Percentiles rank a stretch among this genome's conserved stretches.
Conservation (phyloP, 108 stramenopile genomes). For the Skeletonema marinoi region DNA sequence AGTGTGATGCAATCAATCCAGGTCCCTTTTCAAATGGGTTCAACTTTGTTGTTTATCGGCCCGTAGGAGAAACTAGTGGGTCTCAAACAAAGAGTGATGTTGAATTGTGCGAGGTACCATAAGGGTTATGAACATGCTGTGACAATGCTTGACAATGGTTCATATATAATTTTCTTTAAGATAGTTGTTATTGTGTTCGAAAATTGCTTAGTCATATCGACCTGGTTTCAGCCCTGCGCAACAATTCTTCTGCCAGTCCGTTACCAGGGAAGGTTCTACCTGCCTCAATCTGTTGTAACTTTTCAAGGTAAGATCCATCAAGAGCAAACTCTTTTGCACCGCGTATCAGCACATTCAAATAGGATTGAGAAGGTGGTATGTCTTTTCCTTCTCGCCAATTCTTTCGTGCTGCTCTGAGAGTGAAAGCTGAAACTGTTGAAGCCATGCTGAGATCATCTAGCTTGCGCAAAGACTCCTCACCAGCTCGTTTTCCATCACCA, state of each 20-base stretch:
- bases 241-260: conserved; percentile 44
- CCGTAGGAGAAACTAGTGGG: conserved; percentile 35
- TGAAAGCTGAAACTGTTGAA: conserved; percentile 52
- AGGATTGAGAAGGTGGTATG: conserved; percentile 64
- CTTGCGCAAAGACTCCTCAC: conserved; percentile 10
- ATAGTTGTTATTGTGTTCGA: not conserved
- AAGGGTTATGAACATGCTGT: not conserved
- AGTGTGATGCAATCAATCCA: conserved; percentile 62
- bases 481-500: conserved; percentile 56
- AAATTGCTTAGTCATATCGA: not conserved
- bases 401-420: conserved; percentile 43
- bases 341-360: conserved; percentile 63
- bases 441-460: conserved; percentile 3
- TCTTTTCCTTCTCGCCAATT: conserved; percentile 26
- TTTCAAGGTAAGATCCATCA: conserved; percentile 56
- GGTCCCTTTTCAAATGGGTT: conserved; percentile 55
- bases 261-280: conserved; percentile 39
- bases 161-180: not conserved
- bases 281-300: conserved; percentile 37
- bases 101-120: conserved; percentile 42
- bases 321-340: conserved; percentile 68
- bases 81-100: conserved; percentile 46
- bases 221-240: conserved; percentile 15
- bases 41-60: conserved; percentile 61
- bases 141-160: not conserved